Evolutionary conservation across 345 rosid species (phyloP).

Genomic region (Clausena lansium): DNA sequence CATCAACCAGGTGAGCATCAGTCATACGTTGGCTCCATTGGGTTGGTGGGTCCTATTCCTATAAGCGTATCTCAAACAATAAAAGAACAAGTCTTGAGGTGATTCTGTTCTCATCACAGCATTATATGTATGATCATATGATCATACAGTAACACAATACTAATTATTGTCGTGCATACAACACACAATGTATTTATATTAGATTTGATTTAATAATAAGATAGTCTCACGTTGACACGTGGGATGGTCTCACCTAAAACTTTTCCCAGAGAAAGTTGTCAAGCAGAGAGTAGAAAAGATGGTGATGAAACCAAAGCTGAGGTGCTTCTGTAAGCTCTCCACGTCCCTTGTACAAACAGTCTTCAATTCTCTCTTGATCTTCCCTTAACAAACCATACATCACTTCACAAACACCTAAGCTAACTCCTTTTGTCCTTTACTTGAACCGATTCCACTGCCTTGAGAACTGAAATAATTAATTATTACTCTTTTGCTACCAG

Average conservation of each 20-base stretch:
- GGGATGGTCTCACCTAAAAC: background rate
- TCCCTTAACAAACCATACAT: conserved; percentile 23
- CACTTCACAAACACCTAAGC: conserved; percentile 20
- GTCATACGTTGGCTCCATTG: background rate
- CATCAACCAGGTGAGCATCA: background rate
- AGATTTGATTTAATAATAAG: too few species aligned
- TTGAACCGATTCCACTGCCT: conserved; percentile 8
- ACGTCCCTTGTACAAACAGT: background rate
- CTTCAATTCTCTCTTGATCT: too few species aligned
- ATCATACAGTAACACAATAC: background rate
- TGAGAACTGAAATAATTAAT: background rate
- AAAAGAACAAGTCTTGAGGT: background rate
- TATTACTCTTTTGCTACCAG: background rate
- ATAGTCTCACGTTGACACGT: too few species aligned
- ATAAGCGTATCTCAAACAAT: background rate
- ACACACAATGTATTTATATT: too few species aligned
- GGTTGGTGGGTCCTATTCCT: background rate
- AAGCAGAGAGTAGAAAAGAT: background rate
- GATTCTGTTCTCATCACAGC: background rate
- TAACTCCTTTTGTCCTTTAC: conserved; percentile 30
- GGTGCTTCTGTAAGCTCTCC: background rate
- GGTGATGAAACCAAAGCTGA: background rate
- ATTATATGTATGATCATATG: background rate
- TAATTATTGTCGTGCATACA: background rate
- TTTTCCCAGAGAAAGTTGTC: background rate